Base-by-base conservation (phyloP, 305 asterid species). In the Ilex paraguariensis region DNA sequence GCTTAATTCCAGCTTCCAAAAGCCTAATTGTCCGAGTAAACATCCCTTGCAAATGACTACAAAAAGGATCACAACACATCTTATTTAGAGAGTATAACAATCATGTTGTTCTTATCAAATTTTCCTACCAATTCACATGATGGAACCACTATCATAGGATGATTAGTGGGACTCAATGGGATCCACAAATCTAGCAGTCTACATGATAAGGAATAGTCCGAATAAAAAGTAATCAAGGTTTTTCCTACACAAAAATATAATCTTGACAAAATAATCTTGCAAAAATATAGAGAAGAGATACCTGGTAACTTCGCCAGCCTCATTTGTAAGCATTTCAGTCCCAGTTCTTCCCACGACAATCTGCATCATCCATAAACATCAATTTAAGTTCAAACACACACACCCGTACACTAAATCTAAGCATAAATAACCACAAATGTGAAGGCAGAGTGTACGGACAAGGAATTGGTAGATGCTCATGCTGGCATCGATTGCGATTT, bases 271-370 rank as follows among this genome's bases (percentile, higher is more conserved):
- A 36, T 36, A 2, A 4, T 36, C 42, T 36, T 36, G 42, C 42
- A 36, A 36, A 36, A 36, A 2, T 4, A 36, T 4, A 36, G 0
- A 36, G 42, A 36, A 36, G 0, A 36, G 31, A 16, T 72, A 90
- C 99, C 97, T 93, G 13, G 99, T 93, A 65, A 91, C 95, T 73
- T 93, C 97, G 57, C 99, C 97, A 57, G 96, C 96, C 81, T 93
- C 99, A 65, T 90, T 90, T 30, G 97, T 93, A 67, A 93, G 96
- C 91, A 85, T 87, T 62, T 93, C 99, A 4, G 88, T 80, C 36
- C 99, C 97, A 39, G 53, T 78, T 78, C 96, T 72, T 74, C 97
- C 99, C 60, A 93, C 90, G 30, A 93, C 99, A 82, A 93, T 93
- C 99, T 93, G 83, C 71, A 67, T 56, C 15, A 8, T 30, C 60